Percentiles rank a stretch among this genome's conserved stretches.
phyloP scores from a whole-genome alignment of 305 asterid genomes.

The Solanum chacoense region DNA sequence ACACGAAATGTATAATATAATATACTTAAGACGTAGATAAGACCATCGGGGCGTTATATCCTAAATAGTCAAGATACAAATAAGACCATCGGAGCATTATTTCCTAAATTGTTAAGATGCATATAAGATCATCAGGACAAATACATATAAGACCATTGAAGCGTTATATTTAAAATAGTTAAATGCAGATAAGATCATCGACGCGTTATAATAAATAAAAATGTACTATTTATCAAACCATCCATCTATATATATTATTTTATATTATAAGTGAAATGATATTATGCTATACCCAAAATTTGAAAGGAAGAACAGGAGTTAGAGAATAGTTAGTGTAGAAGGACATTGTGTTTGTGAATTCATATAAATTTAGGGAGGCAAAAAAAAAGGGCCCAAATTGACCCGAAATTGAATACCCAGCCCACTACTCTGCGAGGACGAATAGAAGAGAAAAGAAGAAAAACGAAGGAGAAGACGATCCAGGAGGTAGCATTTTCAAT shows the following conservation, averaged over 20 bases:
- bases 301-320: neutral
- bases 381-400: neutral
- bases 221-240: neutral
- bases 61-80: neutral
- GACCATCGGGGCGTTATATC: neutral
- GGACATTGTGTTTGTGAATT: neutral
- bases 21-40: neutral
- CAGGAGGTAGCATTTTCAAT: neutral
- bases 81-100: neutral
- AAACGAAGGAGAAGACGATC: neutral
- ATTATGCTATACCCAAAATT: neutral
- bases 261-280: neutral
- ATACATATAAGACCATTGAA: neutral
- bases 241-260: neutral
- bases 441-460: neutral
- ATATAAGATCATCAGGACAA: neutral
- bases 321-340: neutral
- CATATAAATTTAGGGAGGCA: neutral
- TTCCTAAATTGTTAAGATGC: neutral
- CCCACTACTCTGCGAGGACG: neutral
- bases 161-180: neutral
- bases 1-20: neutral
- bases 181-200: neutral
- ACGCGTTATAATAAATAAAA: neutral
- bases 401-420: constrained; percentile 1